phyloP scores from a whole-genome alignment of 2,329 filamentous ascomycete genomes.

The Fusarium aywerte region DNA sequence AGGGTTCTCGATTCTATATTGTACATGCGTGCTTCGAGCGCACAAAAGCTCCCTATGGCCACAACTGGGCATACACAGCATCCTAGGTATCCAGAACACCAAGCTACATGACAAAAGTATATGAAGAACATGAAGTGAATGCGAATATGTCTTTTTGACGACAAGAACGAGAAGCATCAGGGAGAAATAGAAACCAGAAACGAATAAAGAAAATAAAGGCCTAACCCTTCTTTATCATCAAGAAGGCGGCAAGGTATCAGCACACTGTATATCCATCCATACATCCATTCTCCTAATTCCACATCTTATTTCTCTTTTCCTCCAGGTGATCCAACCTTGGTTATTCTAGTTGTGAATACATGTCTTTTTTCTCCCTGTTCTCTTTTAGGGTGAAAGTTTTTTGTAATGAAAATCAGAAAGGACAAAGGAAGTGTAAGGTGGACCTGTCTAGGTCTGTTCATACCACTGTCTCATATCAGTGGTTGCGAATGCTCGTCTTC shows the following conservation, averaged over 20 bases:
- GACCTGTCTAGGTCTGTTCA: slow-evolving; percentile 12
- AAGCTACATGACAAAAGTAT: slow-evolving; percentile 42
- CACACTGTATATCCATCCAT: slow-evolving; percentile 33
- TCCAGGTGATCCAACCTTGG: slow-evolving; percentile 27
- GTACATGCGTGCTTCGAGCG: slow-evolving; percentile 31
- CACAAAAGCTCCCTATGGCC: slow-evolving; percentile 20
- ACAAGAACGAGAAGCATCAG: background rate
- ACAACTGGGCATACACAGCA: slow-evolving; percentile 36
- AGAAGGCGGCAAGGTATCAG: slow-evolving; percentile 41
- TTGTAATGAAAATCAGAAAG: slow-evolving; percentile 22
- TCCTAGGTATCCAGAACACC: slow-evolving; percentile 53
- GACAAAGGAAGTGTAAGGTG: slow-evolving; percentile 16
- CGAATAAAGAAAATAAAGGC: slow-evolving; percentile 16
- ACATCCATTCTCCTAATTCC: slow-evolving; percentile 5
- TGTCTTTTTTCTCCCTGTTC: slow-evolving; percentile 6
- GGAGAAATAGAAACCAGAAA: slow-evolving; percentile 12
- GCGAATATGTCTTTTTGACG: slow-evolving; percentile 5
- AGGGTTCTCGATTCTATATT: slow-evolving; percentile 31
- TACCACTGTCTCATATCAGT: slow-evolving; percentile 13
- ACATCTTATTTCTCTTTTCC: background rate
- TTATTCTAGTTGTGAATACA: slow-evolving; percentile 24
- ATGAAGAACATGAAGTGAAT: slow-evolving; percentile 16
- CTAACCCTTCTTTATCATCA: slow-evolving; percentile 10
- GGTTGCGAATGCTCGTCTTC: slow-evolving; percentile 11
- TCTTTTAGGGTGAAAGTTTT: slow-evolving; percentile 1